phyloP scores from a whole-genome alignment of 2,329 filamentous ascomycete species.

The Shiraia sp. region DNA sequence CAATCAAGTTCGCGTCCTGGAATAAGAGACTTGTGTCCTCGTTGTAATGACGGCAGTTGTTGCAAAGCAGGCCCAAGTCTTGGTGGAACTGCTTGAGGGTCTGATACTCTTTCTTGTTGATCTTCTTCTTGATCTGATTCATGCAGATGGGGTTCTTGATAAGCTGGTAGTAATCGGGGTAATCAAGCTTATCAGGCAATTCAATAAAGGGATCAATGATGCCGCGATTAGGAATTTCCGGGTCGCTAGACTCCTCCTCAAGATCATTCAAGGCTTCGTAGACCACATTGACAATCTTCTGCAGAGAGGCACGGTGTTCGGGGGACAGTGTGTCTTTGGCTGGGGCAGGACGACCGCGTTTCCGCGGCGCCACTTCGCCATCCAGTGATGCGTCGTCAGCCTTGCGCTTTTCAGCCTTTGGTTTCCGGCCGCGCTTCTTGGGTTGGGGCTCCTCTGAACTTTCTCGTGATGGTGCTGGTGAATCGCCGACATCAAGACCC shows the following conservation, averaged over 20 bases:
- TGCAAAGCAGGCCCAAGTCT: slow-evolving; percentile 83
- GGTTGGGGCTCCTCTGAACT: slow-evolving; percentile 78
- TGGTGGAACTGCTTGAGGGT: slow-evolving; percentile 77
- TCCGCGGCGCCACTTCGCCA: slow-evolving; percentile 67
- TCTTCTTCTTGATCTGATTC: slow-evolving; percentile 91
- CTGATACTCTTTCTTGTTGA: slow-evolving; percentile 93
- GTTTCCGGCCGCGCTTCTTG: slow-evolving; percentile 83
- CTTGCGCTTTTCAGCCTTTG: slow-evolving; percentile 81
- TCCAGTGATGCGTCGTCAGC: slow-evolving; percentile 68
- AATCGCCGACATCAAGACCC: slow-evolving; percentile 62
- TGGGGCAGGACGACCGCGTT: slow-evolving; percentile 65
- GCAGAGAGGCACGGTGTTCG: slow-evolving; percentile 75
- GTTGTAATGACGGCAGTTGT: slow-evolving; percentile 94
- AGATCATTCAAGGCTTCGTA: slow-evolving; percentile 82
- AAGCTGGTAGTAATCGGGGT: slow-evolving; percentile 92
- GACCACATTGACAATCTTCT: slow-evolving; percentile 75
- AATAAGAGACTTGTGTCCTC: slow-evolving; percentile 93
- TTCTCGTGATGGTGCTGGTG: slow-evolving; percentile 76
- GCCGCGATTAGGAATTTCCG: slow-evolving; percentile 67
- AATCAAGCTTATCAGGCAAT: slow-evolving; percentile 83
- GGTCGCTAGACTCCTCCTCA: slow-evolving; percentile 72
- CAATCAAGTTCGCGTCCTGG: slow-evolving; percentile 88
- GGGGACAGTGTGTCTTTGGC: slow-evolving; percentile 70
- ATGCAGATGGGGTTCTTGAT: slow-evolving; percentile 94
- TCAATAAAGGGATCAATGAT: slow-evolving; percentile 96